Evolutionary conservation across 106 monocot genomes (phyloP), one percentile per base, ranked within the genome.

Genomic region (Platanthera guangdongensis): DNA sequence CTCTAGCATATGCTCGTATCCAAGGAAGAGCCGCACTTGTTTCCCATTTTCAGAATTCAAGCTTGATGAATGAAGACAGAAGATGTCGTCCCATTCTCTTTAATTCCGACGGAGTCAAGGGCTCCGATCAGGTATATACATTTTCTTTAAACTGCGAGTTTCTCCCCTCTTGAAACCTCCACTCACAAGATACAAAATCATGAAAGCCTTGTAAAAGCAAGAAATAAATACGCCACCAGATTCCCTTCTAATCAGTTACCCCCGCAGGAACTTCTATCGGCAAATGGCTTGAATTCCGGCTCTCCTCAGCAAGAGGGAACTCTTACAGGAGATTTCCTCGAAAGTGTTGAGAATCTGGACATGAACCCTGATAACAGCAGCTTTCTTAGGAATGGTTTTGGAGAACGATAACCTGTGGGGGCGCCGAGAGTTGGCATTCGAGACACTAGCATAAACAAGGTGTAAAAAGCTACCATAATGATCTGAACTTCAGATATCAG

Each of bases 61-160:
- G 86, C 82, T 78, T 89, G 84, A 89, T 89, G 85, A 89, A 89
- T 76, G 89, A 89, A 82, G 89, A 89, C 71, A 89, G 84, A 57
- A 70, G 79, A 5, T 89, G 89, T 75, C 84, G 81, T 14, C 89
- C 89, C 47, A 86, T 89, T 77, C 74, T 89, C 16, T 86, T 89
- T 46, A 39, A 85, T 77, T 77, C 80, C 9, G 81, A 86, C 62
- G 79, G 78, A 28, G 19, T 69, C 16, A 81, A 89, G 39, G 63
- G 57, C 55, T 59, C 60, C 25, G 76, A 84, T 79, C 83, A 89
- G 89, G 89, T 88, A 53, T 53, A 53, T 53, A 53, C 13, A 53
- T 53, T 10, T 39, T 39, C 39, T 39, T 39, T 2, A 39, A 39
- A 39, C 39, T 39, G 39, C 39, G 0, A 39, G 39, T 39, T 39